phyloP scores from a whole-genome alignment of 352 stramenopile genomes.

The Globisporangium iwayamae region DNA sequence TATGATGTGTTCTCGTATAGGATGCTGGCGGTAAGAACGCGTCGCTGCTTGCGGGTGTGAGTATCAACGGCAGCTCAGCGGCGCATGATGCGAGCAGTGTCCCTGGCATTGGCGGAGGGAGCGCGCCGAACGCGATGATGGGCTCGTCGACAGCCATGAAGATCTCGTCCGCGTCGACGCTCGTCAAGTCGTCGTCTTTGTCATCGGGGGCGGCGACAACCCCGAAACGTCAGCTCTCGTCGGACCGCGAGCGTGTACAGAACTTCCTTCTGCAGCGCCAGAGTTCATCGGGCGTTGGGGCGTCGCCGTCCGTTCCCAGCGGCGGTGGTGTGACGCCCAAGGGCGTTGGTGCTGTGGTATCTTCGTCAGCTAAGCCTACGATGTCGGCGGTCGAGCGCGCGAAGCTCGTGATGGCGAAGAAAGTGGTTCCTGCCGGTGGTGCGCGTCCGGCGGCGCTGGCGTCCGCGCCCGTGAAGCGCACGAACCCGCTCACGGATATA shows the following conservation, averaged over 20 bases:
- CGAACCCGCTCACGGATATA: constrained; percentile 77
- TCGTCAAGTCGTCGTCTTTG: constrained; percentile 6
- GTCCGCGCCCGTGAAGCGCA: constrained; percentile 45
- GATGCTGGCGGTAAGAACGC: constrained; percentile 9
- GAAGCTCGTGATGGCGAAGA: constrained; percentile 79
- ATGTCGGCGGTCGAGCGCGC: constrained; percentile 69
- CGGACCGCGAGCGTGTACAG: constrained; percentile 56
- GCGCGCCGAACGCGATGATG: constrained; percentile 1
- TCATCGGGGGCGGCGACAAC: constrained; percentile 23
- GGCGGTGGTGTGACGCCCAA: constrained; percentile 6
- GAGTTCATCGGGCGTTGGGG: constrained; percentile 18
- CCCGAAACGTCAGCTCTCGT: constrained; percentile 46
- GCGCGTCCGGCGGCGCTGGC: neutral
- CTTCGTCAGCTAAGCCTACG: constrained; percentile 22
- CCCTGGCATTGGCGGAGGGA: neutral
- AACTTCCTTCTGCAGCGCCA: constrained; percentile 59
- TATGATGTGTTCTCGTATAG: constrained; percentile 1
- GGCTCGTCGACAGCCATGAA: constrained; percentile 2
- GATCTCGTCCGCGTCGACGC: neutral
- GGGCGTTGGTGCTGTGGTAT: neutral
- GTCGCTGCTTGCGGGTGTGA: neutral
- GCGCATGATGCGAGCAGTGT: constrained; percentile 5
- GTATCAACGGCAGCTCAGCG: constrained; percentile 1
- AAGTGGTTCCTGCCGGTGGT: constrained; percentile 21
- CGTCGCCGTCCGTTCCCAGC: neutral